A percentile compares a stretch with the other conserved stretches of the same genome.
phyloP scores from a whole-genome alignment of 768 basidiomycete species.

The Kwoniella botswanensis region DNA sequence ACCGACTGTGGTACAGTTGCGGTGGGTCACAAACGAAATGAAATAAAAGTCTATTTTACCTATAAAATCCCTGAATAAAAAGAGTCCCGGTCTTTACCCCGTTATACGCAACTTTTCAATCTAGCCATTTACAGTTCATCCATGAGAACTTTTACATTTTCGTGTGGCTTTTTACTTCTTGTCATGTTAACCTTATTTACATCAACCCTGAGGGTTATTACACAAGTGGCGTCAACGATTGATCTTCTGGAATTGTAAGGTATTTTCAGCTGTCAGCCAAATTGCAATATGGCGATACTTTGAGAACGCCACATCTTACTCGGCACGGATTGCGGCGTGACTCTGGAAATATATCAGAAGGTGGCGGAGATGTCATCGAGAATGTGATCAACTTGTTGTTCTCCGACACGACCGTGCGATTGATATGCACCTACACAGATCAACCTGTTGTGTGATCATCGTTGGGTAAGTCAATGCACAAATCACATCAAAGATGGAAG shows the following conservation, averaged over 20 bases:
- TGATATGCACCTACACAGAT: background rate
- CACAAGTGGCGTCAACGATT: background rate
- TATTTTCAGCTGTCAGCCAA: too few species aligned
- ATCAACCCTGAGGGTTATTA: background rate
- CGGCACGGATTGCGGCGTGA: background rate
- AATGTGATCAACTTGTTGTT: too few species aligned
- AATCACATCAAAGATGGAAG: too few species aligned
- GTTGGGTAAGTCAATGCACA: too few species aligned
- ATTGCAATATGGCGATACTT: too few species aligned
- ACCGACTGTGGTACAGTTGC: too few species aligned
- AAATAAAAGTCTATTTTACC: background rate
- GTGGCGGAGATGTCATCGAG: background rate
- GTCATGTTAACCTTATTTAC: background rate
- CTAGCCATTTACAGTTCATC: background rate
- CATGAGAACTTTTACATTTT: background rate
- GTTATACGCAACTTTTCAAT: background rate
- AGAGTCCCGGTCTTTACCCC: background rate
- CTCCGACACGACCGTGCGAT: background rate
- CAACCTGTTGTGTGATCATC: too few species aligned
- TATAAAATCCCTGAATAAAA: background rate
- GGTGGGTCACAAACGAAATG: background rate
- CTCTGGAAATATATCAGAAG: background rate
- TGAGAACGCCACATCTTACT: background rate
- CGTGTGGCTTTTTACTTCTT: background rate
- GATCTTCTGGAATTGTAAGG: background rate